Percentiles rank a stretch among this genome's conserved stretches.
Conservation (phyloP, 2,329 filamentous ascomycete genomes). For the Sporothrix luriei region DNA sequence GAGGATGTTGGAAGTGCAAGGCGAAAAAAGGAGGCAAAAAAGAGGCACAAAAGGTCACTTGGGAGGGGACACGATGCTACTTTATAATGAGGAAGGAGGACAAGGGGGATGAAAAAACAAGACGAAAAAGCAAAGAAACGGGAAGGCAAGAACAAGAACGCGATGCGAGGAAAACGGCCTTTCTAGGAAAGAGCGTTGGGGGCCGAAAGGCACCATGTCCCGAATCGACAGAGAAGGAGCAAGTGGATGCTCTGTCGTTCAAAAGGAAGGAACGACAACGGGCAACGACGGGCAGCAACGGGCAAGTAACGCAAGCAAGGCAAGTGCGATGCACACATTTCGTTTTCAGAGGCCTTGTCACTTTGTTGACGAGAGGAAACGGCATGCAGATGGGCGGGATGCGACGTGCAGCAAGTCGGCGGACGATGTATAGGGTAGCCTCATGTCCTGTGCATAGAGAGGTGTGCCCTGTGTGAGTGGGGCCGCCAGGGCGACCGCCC, state of each 20-base stretch:
- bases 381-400: background rate
- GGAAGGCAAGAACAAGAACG: background rate
- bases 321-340: constrained; percentile 5
- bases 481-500: background rate
- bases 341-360: background rate
- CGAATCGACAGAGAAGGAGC: background rate
- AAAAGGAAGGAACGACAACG: constrained; percentile 7
- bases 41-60: background rate
- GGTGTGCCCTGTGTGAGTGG: constrained; percentile 3
- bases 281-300: background rate
- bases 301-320: background rate
- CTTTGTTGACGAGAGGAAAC: background rate
- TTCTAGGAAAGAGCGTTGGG: background rate
- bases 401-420: constrained; percentile 6
- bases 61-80: constrained; percentile 3
- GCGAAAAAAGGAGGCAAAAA: no score
- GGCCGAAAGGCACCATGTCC: background rate
- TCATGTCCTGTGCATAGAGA: constrained; percentile 12
- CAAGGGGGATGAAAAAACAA: background rate
- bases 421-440: constrained; percentile 9
- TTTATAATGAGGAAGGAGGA: background rate
- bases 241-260: background rate
- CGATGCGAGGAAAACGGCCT: background rate
- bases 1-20: background rate
- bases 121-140: background rate